Conservation (phyloP, 345 rosid species). For the Syzygium jambos region DNA sequence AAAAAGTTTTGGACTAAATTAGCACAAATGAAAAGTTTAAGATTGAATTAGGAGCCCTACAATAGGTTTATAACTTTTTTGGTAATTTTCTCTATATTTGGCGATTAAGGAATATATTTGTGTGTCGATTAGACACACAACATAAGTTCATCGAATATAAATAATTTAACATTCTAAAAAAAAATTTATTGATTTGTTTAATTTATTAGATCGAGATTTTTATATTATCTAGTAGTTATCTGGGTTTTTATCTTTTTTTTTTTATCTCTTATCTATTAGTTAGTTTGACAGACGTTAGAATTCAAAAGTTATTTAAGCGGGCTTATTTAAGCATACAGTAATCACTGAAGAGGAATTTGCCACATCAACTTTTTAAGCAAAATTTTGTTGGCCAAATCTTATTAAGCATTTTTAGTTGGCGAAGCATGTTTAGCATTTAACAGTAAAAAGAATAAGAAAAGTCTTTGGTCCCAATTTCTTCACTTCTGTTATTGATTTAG, state of each 20-base stretch:
- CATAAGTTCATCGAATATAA: no score
- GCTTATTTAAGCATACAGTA: no score
- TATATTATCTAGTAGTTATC: not conserved
- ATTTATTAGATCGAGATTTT: not conserved
- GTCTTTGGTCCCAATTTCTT: no score
- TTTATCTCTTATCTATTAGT: not conserved
- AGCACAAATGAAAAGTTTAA: not conserved
- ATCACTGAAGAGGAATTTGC: not conserved
- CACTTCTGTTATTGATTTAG: no score
- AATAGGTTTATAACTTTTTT: no score
- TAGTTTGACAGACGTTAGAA: not conserved
- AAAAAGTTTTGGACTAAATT: no score
- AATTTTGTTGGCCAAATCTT: no score
- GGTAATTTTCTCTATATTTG: not conserved
- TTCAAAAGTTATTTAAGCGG: not conserved
- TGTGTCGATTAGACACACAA: no score
- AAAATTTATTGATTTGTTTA: no score
- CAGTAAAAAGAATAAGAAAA: no score
- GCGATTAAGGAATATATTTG: not conserved
- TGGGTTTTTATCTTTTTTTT: not conserved
- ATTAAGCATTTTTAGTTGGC: not conserved
- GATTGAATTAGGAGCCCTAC: fast-evolving
- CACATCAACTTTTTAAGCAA: not conserved
- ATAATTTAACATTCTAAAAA: no score
- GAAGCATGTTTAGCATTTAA: not conserved